Base-by-base conservation (phyloP, 2,329 filamentous ascomycete species). In the Dactylellina cionopaga region DNA sequence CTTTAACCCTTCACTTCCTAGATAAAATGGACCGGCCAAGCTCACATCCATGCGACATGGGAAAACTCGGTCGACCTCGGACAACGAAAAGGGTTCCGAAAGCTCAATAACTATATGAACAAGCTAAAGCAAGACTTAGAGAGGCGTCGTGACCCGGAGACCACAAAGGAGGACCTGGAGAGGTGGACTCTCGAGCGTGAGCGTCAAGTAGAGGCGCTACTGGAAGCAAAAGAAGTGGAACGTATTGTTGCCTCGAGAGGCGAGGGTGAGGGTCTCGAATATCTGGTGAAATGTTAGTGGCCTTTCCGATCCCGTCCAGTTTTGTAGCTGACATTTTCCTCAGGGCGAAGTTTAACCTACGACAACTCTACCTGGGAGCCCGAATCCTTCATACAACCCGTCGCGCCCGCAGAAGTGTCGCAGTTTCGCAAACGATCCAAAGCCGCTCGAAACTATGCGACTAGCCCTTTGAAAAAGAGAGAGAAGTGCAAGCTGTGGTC, bases 21-120 rank as follows among this genome's bases (percentile, higher is more conserved):
- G 81, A 92, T 99, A 81, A 99, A 99, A 83, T 99, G 96, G 95
- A 92, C 97, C 81, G 92, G 90, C 76, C 92, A 92, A 81, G 96
- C 95, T 9, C 92, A 99, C 79, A 89, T 96, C 76, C 95, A 99
- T 82, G 91, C 96, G 64, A 96, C 92, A 0, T 99, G 95, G 94
- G 93, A 98, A 80, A 89, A 88, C 0, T 89, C 89, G 69, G 88
- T 91, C 62, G 86, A 84, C 17, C 86, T 97, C 25, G 85, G 87
- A 22, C 86, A 88, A n/a, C 90, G 89, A 79, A 91, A 92, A 74
- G 94, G 95, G 72, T 89, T 90, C 75, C 91, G 93, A 51, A 92
- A 93, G 68, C 85, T 99, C 5, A 95, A 98, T 78, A 99, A 99
- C 80, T 99, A 98, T 82, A 93, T 91, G 81, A 89, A 89, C 77